A percentile compares a stretch with the other conserved stretches of the same genome.
Conservation (phyloP, 1,284 basidiomycete species). For the Volvariella surrecta region DNA sequence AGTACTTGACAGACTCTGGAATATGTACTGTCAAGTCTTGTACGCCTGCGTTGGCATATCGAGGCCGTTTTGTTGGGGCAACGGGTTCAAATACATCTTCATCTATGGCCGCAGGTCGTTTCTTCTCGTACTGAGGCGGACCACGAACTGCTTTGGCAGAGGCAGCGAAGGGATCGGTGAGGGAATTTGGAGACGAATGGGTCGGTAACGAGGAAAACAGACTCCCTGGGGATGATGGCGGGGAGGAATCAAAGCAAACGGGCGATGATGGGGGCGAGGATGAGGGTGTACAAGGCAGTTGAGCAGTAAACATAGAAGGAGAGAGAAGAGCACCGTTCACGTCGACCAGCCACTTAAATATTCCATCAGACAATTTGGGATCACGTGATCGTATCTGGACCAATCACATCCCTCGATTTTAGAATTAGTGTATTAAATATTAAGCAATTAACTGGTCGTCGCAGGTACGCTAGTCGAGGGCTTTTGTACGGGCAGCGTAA, state of each 20-base stretch:
- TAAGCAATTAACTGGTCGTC: not conserved
- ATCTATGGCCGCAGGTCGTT: not conserved
- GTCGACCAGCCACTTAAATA: too few species aligned
- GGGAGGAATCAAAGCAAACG: conserved; percentile 9
- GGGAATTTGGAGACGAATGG: not conserved
- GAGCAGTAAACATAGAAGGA: conserved; percentile 7
- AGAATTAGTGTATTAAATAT: too few species aligned
- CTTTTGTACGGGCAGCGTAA: conserved; percentile 10
- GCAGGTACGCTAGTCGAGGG: not conserved
- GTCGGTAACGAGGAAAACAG: not conserved
- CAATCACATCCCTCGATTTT: too few species aligned
- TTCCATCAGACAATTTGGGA: too few species aligned
- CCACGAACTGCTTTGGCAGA: conserved; percentile 6
- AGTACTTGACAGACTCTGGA: not conserved
- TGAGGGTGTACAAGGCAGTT: conserved; percentile 4
- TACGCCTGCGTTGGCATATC: not conserved
- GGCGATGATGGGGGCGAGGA: conserved; percentile 10
- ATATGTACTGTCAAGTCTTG: not conserved
- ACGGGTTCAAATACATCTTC: conserved; percentile 1
- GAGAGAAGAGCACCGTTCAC: conserved; percentile 3
- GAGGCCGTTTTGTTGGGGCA: conserved; percentile 2
- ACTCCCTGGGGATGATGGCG: conserved; percentile 6
- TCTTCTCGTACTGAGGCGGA: conserved; percentile 9
- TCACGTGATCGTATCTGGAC: too few species aligned
- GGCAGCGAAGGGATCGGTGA: conserved; percentile 8